These are phyloP conservation scores for Metschnikowia dekortorum DNA, from an alignment of 805 yeast genomes.

Conservation along the genomic window DNA sequence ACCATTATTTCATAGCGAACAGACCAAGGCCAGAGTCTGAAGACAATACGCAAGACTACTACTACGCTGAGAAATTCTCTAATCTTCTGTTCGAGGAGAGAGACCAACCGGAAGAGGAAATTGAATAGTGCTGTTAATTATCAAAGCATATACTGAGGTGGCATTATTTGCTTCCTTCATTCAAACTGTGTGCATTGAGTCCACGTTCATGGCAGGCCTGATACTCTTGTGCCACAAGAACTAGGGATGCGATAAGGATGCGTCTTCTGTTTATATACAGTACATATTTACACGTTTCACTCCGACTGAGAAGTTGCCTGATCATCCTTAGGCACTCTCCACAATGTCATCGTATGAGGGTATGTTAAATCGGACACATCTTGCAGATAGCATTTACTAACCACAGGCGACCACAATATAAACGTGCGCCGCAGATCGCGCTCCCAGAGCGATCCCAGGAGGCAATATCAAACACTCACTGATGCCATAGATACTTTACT, in stretches of 20 bases:
- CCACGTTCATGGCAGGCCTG: too few relatives aligned
- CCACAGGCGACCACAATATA: conserved; percentile 38
- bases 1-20: conserved; percentile 11
- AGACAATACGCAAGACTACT: background rate
- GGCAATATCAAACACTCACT: conserved; percentile 30
- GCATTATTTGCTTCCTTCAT: too few relatives aligned
- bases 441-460: conserved; percentile 13
- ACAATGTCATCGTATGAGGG: conserved; percentile 44
- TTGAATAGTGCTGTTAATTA: background rate
- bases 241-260: background rate
- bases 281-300: background rate
- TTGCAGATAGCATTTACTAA: conserved; percentile 3
- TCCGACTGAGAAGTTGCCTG: conserved; percentile 1
- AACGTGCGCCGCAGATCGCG: conserved; percentile 19
- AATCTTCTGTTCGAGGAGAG: conserved; percentile 2
- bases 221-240: background rate
- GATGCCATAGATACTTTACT: conserved; percentile 35
- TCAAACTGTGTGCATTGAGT: too few relatives aligned
- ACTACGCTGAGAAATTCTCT: conserved; percentile 2
- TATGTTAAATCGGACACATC: conserved; percentile 18
- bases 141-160: background rate
- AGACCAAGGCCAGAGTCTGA: background rate
- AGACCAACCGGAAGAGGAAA: background rate
- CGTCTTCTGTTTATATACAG: background rate
- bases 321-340: background rate